phyloP scores from a whole-genome alignment of 257 asterid species.

The Jacaranda mimosifolia region DNA sequence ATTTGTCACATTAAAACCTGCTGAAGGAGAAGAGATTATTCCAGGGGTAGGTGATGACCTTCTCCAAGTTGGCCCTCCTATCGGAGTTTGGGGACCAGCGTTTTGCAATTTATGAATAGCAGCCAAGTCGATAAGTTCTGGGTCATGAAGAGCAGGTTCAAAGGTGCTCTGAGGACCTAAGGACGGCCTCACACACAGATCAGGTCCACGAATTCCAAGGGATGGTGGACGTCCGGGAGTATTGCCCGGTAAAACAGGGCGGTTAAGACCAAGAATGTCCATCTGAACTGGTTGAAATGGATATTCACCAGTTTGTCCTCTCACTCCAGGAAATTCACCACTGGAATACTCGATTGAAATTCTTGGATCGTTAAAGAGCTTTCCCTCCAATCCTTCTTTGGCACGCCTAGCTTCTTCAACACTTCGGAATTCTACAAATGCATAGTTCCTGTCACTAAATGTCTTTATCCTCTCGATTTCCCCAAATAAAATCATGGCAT shows the following conservation, averaged over 20 bases:
- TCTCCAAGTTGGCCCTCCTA: constrained; percentile 82
- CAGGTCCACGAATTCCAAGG: constrained; percentile 69
- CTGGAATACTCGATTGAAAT: constrained; percentile 76
- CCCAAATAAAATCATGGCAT: constrained; percentile 93
- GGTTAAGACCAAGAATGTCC: constrained; percentile 69
- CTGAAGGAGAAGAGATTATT: constrained; percentile 68
- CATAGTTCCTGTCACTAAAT: constrained; percentile 70
- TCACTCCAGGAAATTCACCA: constrained; percentile 71
- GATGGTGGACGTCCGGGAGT: constrained; percentile 54
- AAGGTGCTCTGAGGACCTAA: constrained; percentile 63
- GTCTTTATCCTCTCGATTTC: constrained; percentile 92
- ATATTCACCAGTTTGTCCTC: constrained; percentile 61
- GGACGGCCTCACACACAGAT: constrained; percentile 57
- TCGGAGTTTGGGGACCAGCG: constrained; percentile 52
- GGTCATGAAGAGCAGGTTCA: constrained; percentile 57
- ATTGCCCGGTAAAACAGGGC: constrained; percentile 57
- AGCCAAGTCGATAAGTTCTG: constrained; percentile 55
- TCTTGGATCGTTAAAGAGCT: constrained; percentile 88
- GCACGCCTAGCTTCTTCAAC: constrained; percentile 95
- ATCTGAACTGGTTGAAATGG: constrained; percentile 68
- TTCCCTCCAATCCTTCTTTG: constrained; percentile 93
- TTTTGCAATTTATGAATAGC: constrained; percentile 56
- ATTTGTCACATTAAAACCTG: constrained; percentile 51
- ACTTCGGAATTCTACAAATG: constrained; percentile 93
- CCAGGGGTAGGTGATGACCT: constrained; percentile 78